phyloP scores from a whole-genome alignment of 1,139 yeast genomes.

The Candida sanyaensis region DNA sequence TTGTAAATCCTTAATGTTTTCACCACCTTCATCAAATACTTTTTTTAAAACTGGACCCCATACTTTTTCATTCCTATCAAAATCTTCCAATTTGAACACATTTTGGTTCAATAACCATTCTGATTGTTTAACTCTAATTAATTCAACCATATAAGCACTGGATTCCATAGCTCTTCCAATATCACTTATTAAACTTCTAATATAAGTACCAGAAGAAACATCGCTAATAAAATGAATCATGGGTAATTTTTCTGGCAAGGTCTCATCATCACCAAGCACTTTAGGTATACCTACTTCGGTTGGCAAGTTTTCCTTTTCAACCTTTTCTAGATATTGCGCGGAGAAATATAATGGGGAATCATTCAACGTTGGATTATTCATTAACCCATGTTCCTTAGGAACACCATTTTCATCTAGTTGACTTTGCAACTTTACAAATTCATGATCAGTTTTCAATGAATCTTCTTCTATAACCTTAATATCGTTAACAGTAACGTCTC shows the following conservation, averaged over 20 bases:
- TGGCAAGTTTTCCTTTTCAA: conserved; percentile 35
- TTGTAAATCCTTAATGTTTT: conserved; percentile 23
- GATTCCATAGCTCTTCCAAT: conserved; percentile 80
- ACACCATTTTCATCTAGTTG: conserved; percentile 54
- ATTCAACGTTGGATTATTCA: conserved; percentile 60
- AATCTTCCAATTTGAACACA: conserved; percentile 68
- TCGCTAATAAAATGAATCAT: conserved; percentile 69
- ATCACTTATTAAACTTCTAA: conserved; percentile 87
- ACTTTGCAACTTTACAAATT: conserved; percentile 51
- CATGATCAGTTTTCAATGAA: conserved; percentile 56
- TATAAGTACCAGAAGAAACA: conserved; percentile 95
- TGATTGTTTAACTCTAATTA: conserved; percentile 74
- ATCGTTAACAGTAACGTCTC: conserved; percentile 65
- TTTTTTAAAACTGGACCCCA: conserved; percentile 69
- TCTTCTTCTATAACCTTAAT: conserved; percentile 55
- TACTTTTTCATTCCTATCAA: conserved; percentile 55
- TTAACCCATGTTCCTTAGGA: conserved; percentile 46
- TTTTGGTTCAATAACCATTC: conserved; percentile 78
- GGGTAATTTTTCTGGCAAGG: conserved; percentile 49
- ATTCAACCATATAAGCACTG: conserved; percentile 86
- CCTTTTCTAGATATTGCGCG: conserved; percentile 46
- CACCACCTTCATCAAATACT: conserved; percentile 44
- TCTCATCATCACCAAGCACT: conserved; percentile 23
- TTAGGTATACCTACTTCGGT: conserved; percentile 30
- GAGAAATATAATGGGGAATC: conserved; percentile 65